Conservation (phyloP, 495 filamentous ascomycete species). For the Aspergillus cristatus region DNA sequence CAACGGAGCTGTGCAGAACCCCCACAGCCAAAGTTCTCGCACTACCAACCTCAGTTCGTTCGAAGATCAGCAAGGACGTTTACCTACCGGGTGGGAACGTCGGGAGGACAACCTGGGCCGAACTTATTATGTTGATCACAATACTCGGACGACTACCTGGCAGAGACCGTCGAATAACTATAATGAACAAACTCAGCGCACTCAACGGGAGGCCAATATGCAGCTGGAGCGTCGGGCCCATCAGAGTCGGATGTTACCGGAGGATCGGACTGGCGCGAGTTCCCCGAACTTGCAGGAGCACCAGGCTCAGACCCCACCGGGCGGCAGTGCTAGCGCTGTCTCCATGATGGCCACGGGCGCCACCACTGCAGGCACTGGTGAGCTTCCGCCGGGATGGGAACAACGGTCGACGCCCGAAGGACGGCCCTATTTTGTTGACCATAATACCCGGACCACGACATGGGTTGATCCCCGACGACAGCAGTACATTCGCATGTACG, state of each 20-base stretch:
- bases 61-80: constrained; percentile 84
- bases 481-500: constrained; percentile 98
- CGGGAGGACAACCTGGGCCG: constrained; percentile 92
- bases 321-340: constrained; percentile 45
- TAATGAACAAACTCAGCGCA: constrained; percentile 67
- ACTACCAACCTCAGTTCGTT: constrained; percentile 72
- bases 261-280: constrained; percentile 89
- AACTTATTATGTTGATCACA: constrained; percentile 99
- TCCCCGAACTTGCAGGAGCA: constrained; percentile 72
- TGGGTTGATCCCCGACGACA: constrained; percentile 99
- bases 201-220: constrained; percentile 76
- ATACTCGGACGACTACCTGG: constrained; percentile 95
- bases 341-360: constrained; percentile 93
- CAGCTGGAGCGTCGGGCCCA: constrained; percentile 86
- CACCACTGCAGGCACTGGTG: constrained; percentile 88
- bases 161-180: constrained; percentile 75
- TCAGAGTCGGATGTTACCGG: constrained; percentile 90
- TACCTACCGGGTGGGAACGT: constrained; percentile 92
- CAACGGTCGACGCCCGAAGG: constrained; percentile 92
- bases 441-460: constrained; percentile 96
- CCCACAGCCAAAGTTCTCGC: constrained; percentile 34
- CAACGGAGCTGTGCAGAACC: constrained; percentile 29
- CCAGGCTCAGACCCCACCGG: constrained; percentile 39
- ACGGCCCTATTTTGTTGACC: constrained; percentile 95
- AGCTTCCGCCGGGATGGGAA: constrained; percentile 94